Percentiles rank a stretch among this genome's conserved stretches.
These are phyloP conservation scores for Filobasidium floriforme DNA, from an alignment of 768 basidiomycete genomes.

Conservation along the genomic window DNA sequence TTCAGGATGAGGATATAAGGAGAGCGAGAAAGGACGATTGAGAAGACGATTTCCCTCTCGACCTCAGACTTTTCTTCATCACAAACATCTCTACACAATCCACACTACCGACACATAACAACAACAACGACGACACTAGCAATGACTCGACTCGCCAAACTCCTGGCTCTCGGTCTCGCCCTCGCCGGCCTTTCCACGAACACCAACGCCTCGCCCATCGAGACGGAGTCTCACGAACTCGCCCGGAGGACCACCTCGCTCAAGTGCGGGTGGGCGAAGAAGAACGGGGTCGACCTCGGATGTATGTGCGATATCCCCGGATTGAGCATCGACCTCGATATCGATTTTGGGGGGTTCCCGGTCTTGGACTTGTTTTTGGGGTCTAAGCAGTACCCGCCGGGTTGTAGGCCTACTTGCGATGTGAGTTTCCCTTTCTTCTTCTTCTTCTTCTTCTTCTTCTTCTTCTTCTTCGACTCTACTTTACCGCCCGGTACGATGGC, in stretches of 20 bases:
- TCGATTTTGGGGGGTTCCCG: neutral
- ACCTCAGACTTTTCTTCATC: too few species aligned
- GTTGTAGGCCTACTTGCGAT: constrained; percentile 3
- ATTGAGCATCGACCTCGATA: neutral
- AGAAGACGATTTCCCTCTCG: too few species aligned
- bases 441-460: neutral
- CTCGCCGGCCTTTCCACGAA: neutral
- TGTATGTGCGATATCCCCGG: neutral
- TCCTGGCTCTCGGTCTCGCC: neutral
- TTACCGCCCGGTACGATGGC: too few species aligned
- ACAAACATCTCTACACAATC: too few species aligned
- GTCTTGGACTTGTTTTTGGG: neutral
- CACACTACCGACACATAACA: too few species aligned
- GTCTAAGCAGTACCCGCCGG: neutral
- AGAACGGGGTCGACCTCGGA: neutral
- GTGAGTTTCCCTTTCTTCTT: neutral
- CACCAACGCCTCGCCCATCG: neutral
- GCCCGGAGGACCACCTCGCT: neutral
- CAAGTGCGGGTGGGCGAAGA: neutral
- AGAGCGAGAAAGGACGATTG: too few species aligned
- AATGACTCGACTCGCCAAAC: too few species aligned
- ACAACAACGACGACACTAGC: too few species aligned
- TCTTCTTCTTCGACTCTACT: neutral
- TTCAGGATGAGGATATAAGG: too few species aligned
- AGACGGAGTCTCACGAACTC: neutral